Evolutionary conservation across 2,329 filamentous ascomycete species (phyloP).

Genomic region (Catunica adiposa): DNA sequence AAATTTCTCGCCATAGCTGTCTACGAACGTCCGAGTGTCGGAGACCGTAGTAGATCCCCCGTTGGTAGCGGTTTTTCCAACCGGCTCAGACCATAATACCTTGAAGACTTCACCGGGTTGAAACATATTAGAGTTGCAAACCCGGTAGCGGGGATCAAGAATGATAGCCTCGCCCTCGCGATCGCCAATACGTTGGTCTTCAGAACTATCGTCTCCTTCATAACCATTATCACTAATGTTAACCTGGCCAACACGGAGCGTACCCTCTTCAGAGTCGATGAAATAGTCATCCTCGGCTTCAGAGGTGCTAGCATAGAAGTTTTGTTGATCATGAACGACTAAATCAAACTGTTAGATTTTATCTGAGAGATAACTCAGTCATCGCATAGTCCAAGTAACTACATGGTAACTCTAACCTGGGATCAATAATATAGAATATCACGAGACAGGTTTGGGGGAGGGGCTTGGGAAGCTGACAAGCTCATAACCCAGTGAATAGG

Average conservation of each 20-base stretch:
- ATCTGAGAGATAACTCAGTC: no score
- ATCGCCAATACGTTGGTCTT: not conserved
- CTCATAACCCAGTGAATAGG: no score
- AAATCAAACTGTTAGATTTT: not conserved
- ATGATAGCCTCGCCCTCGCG: not conserved
- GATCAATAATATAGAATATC: no score
- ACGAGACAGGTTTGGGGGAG: no score
- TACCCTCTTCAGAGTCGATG: constrained; percentile 3
- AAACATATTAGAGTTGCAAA: constrained; percentile 3
- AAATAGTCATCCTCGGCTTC: constrained; percentile 1
- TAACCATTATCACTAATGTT: not conserved
- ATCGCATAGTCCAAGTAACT: no score
- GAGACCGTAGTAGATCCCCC: constrained; percentile 20
- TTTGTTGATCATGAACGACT: not conserved
- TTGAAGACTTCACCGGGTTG: constrained; percentile 33
- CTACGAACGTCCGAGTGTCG: constrained; percentile 22
- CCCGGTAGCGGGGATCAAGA: constrained; percentile 10
- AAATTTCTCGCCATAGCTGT: constrained; percentile 24
- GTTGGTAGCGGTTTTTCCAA: constrained; percentile 22
- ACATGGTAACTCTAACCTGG: no score
- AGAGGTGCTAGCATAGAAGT: not conserved
- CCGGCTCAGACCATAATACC: constrained; percentile 37
- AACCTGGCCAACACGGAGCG: not conserved
- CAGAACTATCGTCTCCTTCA: not conserved
- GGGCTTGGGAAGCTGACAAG: no score